Percentiles rank a stretch among this genome's conserved stretches.
Conservation (phyloP, 1,284 basidiomycete genomes). For the Serendipita sp. region DNA sequence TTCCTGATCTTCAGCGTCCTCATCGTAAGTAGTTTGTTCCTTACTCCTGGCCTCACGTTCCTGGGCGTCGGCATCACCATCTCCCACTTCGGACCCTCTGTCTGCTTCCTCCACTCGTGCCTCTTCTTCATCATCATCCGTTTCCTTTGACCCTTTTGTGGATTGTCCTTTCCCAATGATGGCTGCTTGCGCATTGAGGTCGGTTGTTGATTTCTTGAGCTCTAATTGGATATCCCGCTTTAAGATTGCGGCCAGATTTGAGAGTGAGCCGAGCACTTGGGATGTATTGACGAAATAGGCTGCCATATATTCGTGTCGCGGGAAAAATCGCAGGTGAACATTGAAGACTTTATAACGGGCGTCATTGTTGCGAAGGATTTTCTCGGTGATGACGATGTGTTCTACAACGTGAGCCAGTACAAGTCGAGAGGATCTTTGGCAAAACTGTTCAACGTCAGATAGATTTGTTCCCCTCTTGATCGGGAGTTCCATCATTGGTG, state of each 20-base stretch:
- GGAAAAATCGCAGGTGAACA: slow-evolving; percentile 78
- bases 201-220: slow-evolving; percentile 74
- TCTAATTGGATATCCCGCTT: slow-evolving; percentile 80
- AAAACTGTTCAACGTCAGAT: slow-evolving; percentile 61
- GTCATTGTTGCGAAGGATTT: slow-evolving; percentile 52
- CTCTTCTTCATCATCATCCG: slow-evolving; percentile 30
- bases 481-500: slow-evolving; percentile 93
- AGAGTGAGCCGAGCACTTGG: slow-evolving; percentile 66
- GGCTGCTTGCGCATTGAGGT: slow-evolving; percentile 66
- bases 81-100: slow-evolving; percentile 53
- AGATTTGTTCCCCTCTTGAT: slow-evolving; percentile 41
- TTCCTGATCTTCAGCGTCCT: slow-evolving; percentile 44
- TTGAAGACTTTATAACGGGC: slow-evolving; percentile 71
- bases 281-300: slow-evolving; percentile 72
- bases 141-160: slow-evolving; percentile 30
- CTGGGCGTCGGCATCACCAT: slow-evolving; percentile 59
- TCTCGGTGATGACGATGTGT: slow-evolving; percentile 70
- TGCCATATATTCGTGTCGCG: slow-evolving; percentile 65
- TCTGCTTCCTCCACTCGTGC: slow-evolving; percentile 32
- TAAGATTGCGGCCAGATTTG: slow-evolving; percentile 67
- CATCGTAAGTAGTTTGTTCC: slow-evolving; percentile 62
- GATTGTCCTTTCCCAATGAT: slow-evolving; percentile 71
- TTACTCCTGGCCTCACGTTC: slow-evolving; percentile 46
- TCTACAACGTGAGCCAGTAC: slow-evolving; percentile 86
- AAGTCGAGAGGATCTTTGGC: slow-evolving; percentile 80